Percentiles rank a stretch among this genome's conserved stretches.
Evolutionary conservation across 164 flowering plant species (phyloP).

Genomic region (Chloranthus sessilifolius): DNA sequence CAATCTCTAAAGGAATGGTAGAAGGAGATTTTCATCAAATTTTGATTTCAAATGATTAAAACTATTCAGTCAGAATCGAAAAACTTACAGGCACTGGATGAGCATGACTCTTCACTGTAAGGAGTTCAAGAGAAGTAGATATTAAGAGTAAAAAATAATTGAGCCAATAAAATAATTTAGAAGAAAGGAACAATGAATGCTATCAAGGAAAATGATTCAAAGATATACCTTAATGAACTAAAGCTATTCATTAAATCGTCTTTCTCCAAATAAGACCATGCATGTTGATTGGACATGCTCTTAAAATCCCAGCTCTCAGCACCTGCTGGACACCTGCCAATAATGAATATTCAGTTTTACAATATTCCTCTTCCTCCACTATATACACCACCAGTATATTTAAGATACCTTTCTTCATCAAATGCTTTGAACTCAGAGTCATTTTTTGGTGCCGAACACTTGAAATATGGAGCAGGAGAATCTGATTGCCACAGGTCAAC

Average conservation of each 20-base stretch:
- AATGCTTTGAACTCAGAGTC: conserved; percentile 18
- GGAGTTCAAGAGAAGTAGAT: conserved; percentile 5
- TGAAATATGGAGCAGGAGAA: conserved; percentile 16
- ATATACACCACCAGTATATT: conserved; percentile 5
- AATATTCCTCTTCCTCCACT: conserved; percentile 2
- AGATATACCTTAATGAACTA: conserved; percentile 45
- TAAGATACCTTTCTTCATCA: conserved; percentile 30
- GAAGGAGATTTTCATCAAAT: not conserved
- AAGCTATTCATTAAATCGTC: conserved; percentile 40
- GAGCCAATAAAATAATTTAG: not conserved
- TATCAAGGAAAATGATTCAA: conserved; percentile 2
- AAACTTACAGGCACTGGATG: conserved; percentile 59
- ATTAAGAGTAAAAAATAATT: conserved; percentile 1
- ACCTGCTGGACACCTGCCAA: conserved; percentile 24
- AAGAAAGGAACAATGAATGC: not conserved
- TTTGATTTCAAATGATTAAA: conserved; percentile 1
- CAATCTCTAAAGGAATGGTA: not conserved
- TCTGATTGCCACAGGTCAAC: conserved; percentile 28
- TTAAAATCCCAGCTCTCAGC: conserved; percentile 19
- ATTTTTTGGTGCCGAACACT: conserved; percentile 21
- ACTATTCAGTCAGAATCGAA: not conserved
- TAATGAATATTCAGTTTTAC: conserved; percentile 2
- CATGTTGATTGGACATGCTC: conserved; percentile 16
- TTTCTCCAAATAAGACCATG: conserved; percentile 23
- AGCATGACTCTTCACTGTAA: conserved; percentile 74